phyloP scores from a whole-genome alignment of 2,329 filamentous ascomycete species.

The Epicoccum sorghinum region DNA sequence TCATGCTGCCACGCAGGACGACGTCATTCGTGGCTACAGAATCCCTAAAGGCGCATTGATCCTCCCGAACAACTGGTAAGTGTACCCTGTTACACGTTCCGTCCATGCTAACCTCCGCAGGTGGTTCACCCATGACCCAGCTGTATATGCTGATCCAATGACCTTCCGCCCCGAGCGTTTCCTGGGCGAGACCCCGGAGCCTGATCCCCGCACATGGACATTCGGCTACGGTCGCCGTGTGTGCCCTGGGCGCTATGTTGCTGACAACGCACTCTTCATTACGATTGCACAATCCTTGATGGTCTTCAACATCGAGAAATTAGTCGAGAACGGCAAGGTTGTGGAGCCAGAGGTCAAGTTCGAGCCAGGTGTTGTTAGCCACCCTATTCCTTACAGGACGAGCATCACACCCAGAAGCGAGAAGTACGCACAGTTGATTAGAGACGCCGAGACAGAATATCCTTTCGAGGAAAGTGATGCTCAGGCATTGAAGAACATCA shows the following conservation, averaged over 20 bases:
- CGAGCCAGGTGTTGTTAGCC: conserved; percentile 45
- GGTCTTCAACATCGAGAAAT: conserved; percentile 54
- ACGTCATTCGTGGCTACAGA: conserved; percentile 47
- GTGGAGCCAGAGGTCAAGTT: conserved; percentile 48
- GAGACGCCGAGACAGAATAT: conserved; percentile 41
- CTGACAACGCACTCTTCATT: conserved; percentile 51
- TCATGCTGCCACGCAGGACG: conserved; percentile 40
- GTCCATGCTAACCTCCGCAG: conserved; percentile 20
- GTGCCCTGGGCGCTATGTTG: conserved; percentile 52
- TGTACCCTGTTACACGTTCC: neutral
- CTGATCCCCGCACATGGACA: conserved; percentile 44
- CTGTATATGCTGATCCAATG: conserved; percentile 46
- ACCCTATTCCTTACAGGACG: conserved; percentile 47
- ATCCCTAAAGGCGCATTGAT: conserved; percentile 53
- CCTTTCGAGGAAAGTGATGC: conserved; percentile 52
- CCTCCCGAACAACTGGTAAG: conserved; percentile 49
- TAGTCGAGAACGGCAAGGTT: conserved; percentile 45
- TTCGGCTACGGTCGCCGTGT: conserved; percentile 54
- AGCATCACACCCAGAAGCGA: conserved; percentile 45
- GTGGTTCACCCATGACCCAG: conserved; percentile 52
- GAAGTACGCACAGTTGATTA: conserved; percentile 42
- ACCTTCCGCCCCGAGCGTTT: conserved; percentile 56
- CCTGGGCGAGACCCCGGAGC: conserved; percentile 44
- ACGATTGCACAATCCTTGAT: conserved; percentile 55
- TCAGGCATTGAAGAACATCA: conserved; percentile 23